Evolutionary conservation across 2,329 filamentous ascomycete genomes (phyloP).

Genomic region (Penicillium griseofulvum): DNA sequence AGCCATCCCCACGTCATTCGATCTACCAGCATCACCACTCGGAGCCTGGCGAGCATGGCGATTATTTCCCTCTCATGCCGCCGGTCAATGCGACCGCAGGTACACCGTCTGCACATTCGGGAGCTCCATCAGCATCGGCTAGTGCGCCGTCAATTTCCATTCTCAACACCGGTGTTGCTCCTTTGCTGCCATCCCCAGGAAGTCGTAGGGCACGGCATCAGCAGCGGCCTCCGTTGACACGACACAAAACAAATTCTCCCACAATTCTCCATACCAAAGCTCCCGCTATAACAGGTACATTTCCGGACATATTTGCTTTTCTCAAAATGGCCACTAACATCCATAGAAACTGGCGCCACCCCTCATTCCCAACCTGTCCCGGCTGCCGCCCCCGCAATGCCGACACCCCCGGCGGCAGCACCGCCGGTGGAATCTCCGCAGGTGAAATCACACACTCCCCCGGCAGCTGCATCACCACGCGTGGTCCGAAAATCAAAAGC

Average conservation of each 20-base stretch:
- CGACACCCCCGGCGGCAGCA: conserved; percentile 33
- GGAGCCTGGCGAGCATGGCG: conserved; percentile 69
- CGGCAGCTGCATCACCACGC: conserved; percentile 50
- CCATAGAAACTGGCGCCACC: conserved; percentile 27
- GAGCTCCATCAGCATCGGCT: conserved; percentile 39
- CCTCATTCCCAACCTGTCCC: conserved; percentile 28
- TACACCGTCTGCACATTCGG: conserved; percentile 45
- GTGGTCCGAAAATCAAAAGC: conserved; percentile 36
- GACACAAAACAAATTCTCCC: conserved; percentile 79
- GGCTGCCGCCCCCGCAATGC: conserved; percentile 27
- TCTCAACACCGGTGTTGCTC: conserved; percentile 74
- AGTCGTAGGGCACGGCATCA: conserved; percentile 56
- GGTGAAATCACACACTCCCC: conserved; percentile 35
- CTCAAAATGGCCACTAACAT: conserved; percentile 7
- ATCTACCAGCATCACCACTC: conserved; percentile 50
- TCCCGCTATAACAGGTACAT: conserved; percentile 43
- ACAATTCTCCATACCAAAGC: conserved; percentile 60
- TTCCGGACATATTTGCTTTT: conserved; percentile 8
- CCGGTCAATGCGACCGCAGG: conserved; percentile 42
- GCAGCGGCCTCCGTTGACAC: conserved; percentile 57
- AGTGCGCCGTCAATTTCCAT: conserved; percentile 70
- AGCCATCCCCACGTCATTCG: conserved; percentile 66
- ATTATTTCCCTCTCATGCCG: conserved; percentile 80
- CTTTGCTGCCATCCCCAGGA: conserved; percentile 80
- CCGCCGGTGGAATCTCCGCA: conserved; percentile 39